phyloP scores from a whole-genome alignment of 352 stramenopile species.

The Plasmopara muralis region DNA sequence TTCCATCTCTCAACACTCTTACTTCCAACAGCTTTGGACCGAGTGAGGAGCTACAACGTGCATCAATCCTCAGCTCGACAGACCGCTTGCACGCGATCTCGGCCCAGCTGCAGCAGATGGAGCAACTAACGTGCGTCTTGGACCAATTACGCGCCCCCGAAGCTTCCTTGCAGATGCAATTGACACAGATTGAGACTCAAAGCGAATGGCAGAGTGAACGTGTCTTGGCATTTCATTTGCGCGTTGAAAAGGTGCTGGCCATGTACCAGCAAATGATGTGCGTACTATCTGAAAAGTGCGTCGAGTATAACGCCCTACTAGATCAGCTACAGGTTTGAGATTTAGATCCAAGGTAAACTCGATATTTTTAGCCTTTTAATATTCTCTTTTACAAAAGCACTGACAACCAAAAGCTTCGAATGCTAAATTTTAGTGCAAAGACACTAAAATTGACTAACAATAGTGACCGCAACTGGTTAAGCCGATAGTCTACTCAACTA shows the following conservation, averaged over 20 bases:
- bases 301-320: conserved; percentile 52
- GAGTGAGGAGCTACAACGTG: conserved; percentile 51
- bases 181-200: conserved; percentile 29
- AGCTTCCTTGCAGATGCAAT: conserved; percentile 10
- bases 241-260: conserved; percentile 43
- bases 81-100: conserved; percentile 33
- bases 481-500: too few relatives aligned
- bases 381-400: too few relatives aligned
- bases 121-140: conserved; percentile 42
- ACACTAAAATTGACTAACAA: too few relatives aligned
- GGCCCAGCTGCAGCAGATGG: conserved; percentile 35
- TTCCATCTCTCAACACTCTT: conserved; percentile 26
- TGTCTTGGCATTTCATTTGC: conserved; percentile 36
- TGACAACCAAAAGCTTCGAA: too few relatives aligned
- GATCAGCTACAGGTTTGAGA: conserved; percentile 37
- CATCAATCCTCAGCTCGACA: conserved; percentile 50
- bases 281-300: conserved; percentile 63
- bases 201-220: conserved; percentile 34
- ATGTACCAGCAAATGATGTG: conserved; percentile 67
- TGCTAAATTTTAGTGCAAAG: too few relatives aligned
- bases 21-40: conserved; percentile 13
- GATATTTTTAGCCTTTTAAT: too few relatives aligned
- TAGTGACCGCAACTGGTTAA: too few relatives aligned
- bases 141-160: conserved; percentile 30
- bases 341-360: too few relatives aligned